Conservation (phyloP, 352 stramenopile genomes). For the Peronosclerospora sorghi region DNA sequence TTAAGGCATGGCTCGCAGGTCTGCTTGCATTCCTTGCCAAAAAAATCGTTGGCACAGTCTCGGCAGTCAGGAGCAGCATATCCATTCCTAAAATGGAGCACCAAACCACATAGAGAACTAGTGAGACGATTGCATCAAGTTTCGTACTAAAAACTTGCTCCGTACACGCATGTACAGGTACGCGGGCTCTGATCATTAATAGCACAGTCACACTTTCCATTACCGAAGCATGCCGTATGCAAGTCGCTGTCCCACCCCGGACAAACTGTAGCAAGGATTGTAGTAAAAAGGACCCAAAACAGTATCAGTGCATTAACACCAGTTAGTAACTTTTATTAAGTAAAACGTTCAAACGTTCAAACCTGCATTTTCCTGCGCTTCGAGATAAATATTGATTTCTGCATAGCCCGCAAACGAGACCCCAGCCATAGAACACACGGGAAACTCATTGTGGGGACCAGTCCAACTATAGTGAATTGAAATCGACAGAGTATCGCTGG, state of each 20-base stretch:
- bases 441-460: conserved; percentile 32
- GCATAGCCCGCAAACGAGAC: conserved; percentile 63
- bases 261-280: conserved; percentile 31
- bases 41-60: conserved; percentile 54
- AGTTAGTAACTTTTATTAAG: neutral
- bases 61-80: conserved; percentile 63
- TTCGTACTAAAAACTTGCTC: conserved; percentile 1
- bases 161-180: conserved; percentile 60
- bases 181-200: conserved; percentile 47
- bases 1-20: conserved; percentile 70
- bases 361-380: conserved; percentile 73
- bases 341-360: neutral
- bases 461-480: conserved; percentile 51
- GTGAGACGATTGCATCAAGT: neutral
- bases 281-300: neutral
- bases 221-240: conserved; percentile 36
- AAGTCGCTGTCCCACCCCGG: conserved; percentile 59
- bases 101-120: conserved; percentile 1
- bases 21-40: conserved; percentile 33
- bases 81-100: conserved; percentile 15
- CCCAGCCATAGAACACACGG: conserved; percentile 72
- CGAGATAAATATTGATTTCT: conserved; percentile 72
- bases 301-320: neutral
- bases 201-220: conserved; percentile 63
- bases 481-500: conserved; percentile 26